These are phyloP conservation scores for Terana coerulea DNA, from an alignment of 768 basidiomycete genomes.

Conservation along the genomic window DNA sequence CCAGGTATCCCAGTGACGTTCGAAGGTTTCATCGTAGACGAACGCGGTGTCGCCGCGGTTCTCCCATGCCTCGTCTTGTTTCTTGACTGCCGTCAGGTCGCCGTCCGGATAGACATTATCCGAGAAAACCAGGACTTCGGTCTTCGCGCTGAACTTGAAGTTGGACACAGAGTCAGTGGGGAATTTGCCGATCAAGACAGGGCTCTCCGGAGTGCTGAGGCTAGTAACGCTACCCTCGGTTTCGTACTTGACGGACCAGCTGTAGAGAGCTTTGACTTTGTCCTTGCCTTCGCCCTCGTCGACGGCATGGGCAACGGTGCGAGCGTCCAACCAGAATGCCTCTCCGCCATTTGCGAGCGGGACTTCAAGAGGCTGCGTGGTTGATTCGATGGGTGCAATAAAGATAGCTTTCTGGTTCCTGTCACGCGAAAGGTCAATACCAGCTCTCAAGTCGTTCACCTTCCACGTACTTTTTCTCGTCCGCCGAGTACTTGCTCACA, in stretches of 20 bases:
- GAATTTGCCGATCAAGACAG: slow-evolving; percentile 56
- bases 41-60: slow-evolving; percentile 66
- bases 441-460: background rate
- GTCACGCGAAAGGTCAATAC: background rate
- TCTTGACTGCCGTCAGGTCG: slow-evolving; percentile 60
- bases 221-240: slow-evolving; percentile 24
- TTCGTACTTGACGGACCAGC: slow-evolving; percentile 49
- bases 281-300: slow-evolving; percentile 45
- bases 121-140: slow-evolving; percentile 75
- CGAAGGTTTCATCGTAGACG: slow-evolving; percentile 45
- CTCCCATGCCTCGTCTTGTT: slow-evolving; percentile 69
- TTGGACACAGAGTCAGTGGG: slow-evolving; percentile 66
- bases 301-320: slow-evolving; percentile 69
- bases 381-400: slow-evolving; percentile 54
- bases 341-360: slow-evolving; percentile 68
- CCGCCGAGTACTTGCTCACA: slow-evolving; percentile 65
- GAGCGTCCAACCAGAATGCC: slow-evolving; percentile 72
- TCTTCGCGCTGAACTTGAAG: slow-evolving; percentile 59
- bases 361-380: slow-evolving; percentile 47
- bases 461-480: slow-evolving; percentile 63
- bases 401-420: slow-evolving; percentile 72
- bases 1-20: slow-evolving; percentile 65
- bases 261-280: slow-evolving; percentile 53
- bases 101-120: slow-evolving; percentile 79
- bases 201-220: slow-evolving; percentile 34